These are phyloP conservation scores for Diaporthe vexans DNA, from an alignment of 2,329 filamentous ascomycete species.

Conservation along the genomic window DNA sequence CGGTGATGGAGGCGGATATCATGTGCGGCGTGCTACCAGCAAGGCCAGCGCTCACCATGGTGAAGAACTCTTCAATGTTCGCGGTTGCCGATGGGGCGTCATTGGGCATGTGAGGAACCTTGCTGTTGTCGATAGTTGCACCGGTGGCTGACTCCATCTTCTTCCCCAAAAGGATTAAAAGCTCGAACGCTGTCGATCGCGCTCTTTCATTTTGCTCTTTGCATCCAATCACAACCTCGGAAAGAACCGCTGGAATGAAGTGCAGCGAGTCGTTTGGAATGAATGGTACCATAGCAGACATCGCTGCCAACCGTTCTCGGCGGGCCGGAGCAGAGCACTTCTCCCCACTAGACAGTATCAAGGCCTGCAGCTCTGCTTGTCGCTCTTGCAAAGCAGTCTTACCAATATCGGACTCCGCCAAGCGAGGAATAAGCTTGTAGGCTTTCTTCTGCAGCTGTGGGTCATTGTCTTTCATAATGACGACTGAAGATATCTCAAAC, in stretches of 20 bases:
- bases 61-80: slow-evolving; percentile 94
- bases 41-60: slow-evolving; percentile 96
- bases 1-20: slow-evolving; percentile 97
- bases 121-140: slow-evolving; percentile 84
- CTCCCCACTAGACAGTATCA: slow-evolving; percentile 83
- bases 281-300: slow-evolving; percentile 83
- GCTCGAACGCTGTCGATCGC: slow-evolving; percentile 87
- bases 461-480: slow-evolving; percentile 86
- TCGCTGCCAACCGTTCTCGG: slow-evolving; percentile 86
- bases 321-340: slow-evolving; percentile 90
- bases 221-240: slow-evolving; percentile 94
- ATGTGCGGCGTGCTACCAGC: slow-evolving; percentile 95
- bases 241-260: slow-evolving; percentile 92
- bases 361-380: slow-evolving; percentile 82
- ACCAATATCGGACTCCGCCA: slow-evolving; percentile 85
- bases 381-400: slow-evolving; percentile 82
- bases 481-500: slow-evolving; percentile 87
- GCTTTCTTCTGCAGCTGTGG: slow-evolving; percentile 98
- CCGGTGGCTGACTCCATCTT: slow-evolving; percentile 78
- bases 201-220: slow-evolving; percentile 99
- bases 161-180: slow-evolving; percentile 89
- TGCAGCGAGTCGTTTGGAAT: slow-evolving; percentile 85
- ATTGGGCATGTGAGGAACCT: slow-evolving; percentile 87
- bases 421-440: slow-evolving; percentile 95
- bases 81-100: slow-evolving; percentile 84